Evolutionary conservation across 108 stramenopile species (phyloP).

Genomic region (Chaetoceros muelleri): DNA sequence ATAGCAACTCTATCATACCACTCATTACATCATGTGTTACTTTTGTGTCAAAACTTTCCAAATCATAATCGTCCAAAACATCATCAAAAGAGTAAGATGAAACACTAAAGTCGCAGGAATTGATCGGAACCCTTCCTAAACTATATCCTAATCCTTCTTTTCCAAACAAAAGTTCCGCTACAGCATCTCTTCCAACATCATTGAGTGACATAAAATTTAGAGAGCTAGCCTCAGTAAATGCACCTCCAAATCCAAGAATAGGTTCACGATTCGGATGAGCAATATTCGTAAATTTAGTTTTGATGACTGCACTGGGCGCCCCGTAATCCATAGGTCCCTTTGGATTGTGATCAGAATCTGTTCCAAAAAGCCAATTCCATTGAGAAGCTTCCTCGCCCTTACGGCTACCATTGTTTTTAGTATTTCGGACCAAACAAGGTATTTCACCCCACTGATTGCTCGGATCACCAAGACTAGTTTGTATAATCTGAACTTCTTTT

Average conservation of each 20-base stretch:
- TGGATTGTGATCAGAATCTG: background rate
- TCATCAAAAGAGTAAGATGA: constrained; percentile 82
- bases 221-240: constrained; percentile 92
- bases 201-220: constrained; percentile 75
- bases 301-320: constrained; percentile 45
- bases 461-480: constrained; percentile 47
- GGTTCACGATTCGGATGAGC: constrained; percentile 42
- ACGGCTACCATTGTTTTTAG: constrained; percentile 7
- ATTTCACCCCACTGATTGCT: constrained; percentile 50
- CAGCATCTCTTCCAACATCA: constrained; percentile 42
- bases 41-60: constrained; percentile 68
- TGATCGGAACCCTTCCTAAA: constrained; percentile 86
- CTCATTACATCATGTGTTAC: constrained; percentile 61
- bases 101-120: constrained; percentile 93
- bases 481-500: constrained; percentile 19
- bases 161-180: constrained; percentile 87
- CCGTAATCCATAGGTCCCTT: constrained; percentile 17
- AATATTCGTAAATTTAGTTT: constrained; percentile 24
- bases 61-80: constrained; percentile 72
- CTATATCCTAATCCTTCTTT: constrained; percentile 72
- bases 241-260: constrained; percentile 92
- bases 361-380: background rate
- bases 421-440: constrained; percentile 28
- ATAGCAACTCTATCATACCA: constrained; percentile 81
- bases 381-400: constrained; percentile 1